These are phyloP conservation scores for Tuber microsphaerosporum DNA, from an alignment of 495 filamentous ascomycete genomes.

Conservation along the genomic window DNA sequence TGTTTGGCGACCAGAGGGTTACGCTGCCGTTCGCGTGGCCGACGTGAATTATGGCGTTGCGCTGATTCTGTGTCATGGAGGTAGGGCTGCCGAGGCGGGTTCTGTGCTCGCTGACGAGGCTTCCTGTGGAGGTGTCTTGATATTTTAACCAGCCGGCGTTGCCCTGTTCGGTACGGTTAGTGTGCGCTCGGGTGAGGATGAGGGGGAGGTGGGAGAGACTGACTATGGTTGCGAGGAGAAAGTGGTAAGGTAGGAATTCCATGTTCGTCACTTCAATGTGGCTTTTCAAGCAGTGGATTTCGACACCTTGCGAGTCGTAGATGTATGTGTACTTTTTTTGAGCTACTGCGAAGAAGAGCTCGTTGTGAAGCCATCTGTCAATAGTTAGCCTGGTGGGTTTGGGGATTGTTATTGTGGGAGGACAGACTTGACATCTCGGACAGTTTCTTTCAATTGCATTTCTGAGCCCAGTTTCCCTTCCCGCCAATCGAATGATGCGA, in stretches of 20 bases:
- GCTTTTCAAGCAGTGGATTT: conserved; percentile 81
- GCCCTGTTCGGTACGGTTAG: conserved; percentile 49
- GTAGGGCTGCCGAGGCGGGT: conserved; percentile 80
- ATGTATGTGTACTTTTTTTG: conserved; percentile 97
- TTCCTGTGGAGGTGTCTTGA: conserved; percentile 87
- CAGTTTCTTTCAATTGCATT: conserved; percentile 78
- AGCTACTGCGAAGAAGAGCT: conserved; percentile 92
- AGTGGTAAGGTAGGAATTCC: conserved; percentile 95
- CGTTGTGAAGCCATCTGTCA: conserved; percentile 80
- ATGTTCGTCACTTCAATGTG: conserved; percentile 89
- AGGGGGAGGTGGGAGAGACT: conserved; percentile 48
- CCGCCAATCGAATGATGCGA: conserved; percentile 95
- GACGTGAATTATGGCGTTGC: conserved; percentile 82
- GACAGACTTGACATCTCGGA: conserved; percentile 59
- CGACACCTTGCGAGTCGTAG: conserved; percentile 80
- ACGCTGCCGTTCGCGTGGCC: conserved; percentile 93
- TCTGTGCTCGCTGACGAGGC: conserved; percentile 71
- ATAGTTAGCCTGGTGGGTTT: neutral
- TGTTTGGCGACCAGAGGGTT: conserved; percentile 93
- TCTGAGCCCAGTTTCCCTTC: conserved; percentile 85
- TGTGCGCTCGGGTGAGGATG: neutral
- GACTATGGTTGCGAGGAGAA: conserved; percentile 70
- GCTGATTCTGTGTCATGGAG: conserved; percentile 74
- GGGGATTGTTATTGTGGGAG: neutral
- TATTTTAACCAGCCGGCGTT: conserved; percentile 85